Percentiles rank a stretch among this genome's conserved stretches.
These are phyloP conservation scores for Candida corydali DNA, from an alignment of 805 yeast genomes.

Conservation along the genomic window DNA sequence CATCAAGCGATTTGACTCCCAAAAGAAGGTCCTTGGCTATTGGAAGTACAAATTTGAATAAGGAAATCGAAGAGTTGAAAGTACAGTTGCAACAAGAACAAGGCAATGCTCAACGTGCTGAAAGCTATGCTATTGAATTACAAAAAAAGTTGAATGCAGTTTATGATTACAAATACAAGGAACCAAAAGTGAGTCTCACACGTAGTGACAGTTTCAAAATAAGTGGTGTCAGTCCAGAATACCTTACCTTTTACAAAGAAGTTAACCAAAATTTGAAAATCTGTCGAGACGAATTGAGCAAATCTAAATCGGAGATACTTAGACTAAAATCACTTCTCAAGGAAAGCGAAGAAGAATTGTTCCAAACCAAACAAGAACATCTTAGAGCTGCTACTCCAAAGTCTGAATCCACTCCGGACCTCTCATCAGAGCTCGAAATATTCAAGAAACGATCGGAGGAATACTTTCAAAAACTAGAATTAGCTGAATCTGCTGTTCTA, in stretches of 20 bases:
- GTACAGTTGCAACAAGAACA: conserved; percentile 49
- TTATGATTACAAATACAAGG: conserved; percentile 32
- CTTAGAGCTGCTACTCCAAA: conserved; percentile 54
- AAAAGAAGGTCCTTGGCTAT: conserved; percentile 29
- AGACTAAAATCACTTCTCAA: conserved; percentile 38
- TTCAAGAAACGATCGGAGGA: conserved; percentile 73
- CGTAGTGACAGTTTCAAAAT: conserved; percentile 34
- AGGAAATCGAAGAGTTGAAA: conserved; percentile 48
- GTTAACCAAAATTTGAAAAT: conserved; percentile 40
- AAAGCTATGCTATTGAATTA: conserved; percentile 41
- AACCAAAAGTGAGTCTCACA: conserved; percentile 14
- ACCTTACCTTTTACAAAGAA: conserved; percentile 49
- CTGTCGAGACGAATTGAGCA: conserved; percentile 40
- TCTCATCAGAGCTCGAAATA: conserved; percentile 50
- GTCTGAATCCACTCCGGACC: conserved; percentile 50
- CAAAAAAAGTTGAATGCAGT: conserved; percentile 40
- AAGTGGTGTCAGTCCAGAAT: conserved; percentile 35
- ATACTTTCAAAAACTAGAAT: conserved; percentile 66
- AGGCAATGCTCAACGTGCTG: conserved; percentile 48
- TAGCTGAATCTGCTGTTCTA: conserved; percentile 69
- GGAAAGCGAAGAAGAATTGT: conserved; percentile 42
- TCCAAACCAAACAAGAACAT: conserved; percentile 38
- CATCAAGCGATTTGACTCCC: conserved; percentile 19
- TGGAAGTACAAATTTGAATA: conserved; percentile 28
- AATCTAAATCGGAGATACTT: conserved; percentile 38